Evolutionary conservation across 1,139 yeast genomes (phyloP), one percentile per base, ranked within the genome.

Genomic region (Dujonia santamariae): DNA sequence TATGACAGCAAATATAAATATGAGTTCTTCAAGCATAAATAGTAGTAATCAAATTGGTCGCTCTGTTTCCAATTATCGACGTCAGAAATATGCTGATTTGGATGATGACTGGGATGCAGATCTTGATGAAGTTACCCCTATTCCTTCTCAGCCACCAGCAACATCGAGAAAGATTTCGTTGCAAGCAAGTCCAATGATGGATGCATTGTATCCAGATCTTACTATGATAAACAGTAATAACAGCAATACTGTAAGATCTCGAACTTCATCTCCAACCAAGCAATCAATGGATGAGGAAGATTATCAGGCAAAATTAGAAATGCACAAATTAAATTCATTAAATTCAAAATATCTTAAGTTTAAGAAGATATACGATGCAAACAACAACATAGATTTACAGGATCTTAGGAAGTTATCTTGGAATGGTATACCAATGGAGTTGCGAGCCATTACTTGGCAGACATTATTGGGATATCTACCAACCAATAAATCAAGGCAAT

Each of bases 71-170:
- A 31, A 13, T 9, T n/a, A 18, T 20, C 19, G 30, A 15, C 32
- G 32, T n/a, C 27, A 29, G 14, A 37, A 29, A 37, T 79, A 77
- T 45, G 61, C 74, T 15, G 95, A 85, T 50, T 57, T 80, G 32
- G 96, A 87, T 53, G 95, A 85, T 48, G 96, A 87, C 56, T 88
- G 96, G 97, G 90, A 87, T 53, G 94, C 95, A 4, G 84, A 80
- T 26, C 68, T 87, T 30, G 87, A 83, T 43, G 83, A 68, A 43
- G 63, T 51, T 8, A 39, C 50, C 4, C 30, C 32, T 2, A 26
- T 24, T 7, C 7, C 32, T 26, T n/a, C 32, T 19, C 30, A 34
- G 30, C 18, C 29, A 6, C 26, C 13, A 9, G 19, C 32, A 8
- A 16, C 9, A 27, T 14, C 27, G 15, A 25, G 11, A 27, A 18